Base-by-base conservation (phyloP, 106 monocot species). In the Dioscorea zingiberensis region DNA sequence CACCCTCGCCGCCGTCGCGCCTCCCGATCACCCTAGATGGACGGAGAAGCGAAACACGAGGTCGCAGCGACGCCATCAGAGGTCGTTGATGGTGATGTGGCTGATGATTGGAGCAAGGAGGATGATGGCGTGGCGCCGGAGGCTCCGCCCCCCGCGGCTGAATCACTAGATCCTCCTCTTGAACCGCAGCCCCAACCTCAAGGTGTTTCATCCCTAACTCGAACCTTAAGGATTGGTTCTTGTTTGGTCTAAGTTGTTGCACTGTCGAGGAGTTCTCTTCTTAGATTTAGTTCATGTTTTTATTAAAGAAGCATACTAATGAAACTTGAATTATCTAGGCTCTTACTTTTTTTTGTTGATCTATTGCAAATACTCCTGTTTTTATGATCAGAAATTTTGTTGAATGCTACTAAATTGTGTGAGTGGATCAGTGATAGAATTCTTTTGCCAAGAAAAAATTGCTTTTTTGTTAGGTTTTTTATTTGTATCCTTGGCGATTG, bases 61-160 rank as follows among this genome's bases (percentile, higher is more conserved):
- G 23, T 30, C 24, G 49, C 64, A 17, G 22, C 17, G 7, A 18
- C 18, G 12, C 25, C 55, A 4, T 2, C 49, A 14, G 57, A 48
- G 61, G 12, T 60, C 60, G 68, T 13, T 49, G 75, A 62, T 23
- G 69, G 32, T 16, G 61, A 32, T 9, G 62, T 29, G 12, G 18
- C 21, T 3, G 48, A 62, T 30, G 71, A 71, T 21, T 71, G 71
- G 71, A 71, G 74, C 32, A 53, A 38, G 13, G 71, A 61, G 30
- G 74, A 60, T 28, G 48, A 29, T 45, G 51, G 32, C 18, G 26
- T 22, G 4, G 48, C 48, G 65, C 14, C 25, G 8, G 73, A 29
- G 2, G 64, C n/a, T 13, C 24, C 14, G 0, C 13, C 21, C 59
- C 23, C 51, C n/a, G 18, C 44, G 32, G 10, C 68, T 17, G 49